Base-by-base conservation (phyloP, 257 asterid genomes). In the Solanum paucissectum region DNA sequence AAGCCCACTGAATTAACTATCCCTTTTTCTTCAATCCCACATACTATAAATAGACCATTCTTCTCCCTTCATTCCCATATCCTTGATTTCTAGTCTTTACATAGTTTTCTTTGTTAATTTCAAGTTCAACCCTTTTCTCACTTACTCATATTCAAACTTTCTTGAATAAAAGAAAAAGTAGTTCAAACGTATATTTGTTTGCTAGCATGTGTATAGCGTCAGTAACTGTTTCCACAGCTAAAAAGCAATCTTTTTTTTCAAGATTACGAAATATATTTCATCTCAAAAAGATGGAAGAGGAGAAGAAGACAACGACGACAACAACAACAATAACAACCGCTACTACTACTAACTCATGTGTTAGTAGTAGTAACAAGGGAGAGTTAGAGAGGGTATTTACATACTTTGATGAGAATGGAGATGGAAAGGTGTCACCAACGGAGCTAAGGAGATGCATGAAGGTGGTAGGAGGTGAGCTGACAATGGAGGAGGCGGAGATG, bases 401-500 rank as follows among this genome's bases (percentile, higher is more conserved):
- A 2, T 86, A 46, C 84, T 86, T 86, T 72, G 88, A 86, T 6
- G 88, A 86, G 73, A 25, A 86, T 2, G 73, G 88, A 72, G 88
- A 86, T 33, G 84, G 88, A 7, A 72, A 62, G 36, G 88, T 86
- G 4, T 86, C 88, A 16, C 55, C 88, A 0, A 12, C 36, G 2
- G 88, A 86, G 55, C 2, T 86, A 29, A 58, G n/a, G 84, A 72
- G 73, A 12, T 75, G 83, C 13, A 29, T 85, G 44, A 34, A 32
- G 83, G 64, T 58, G 25, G 68, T 86, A 42, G 88, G 90, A 21
- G 86, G 87, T 0, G 85, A 86, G 4, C 8, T 88, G 79, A 85
- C 90, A 13, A 79, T 14, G 87, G 94, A 92, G 86, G 95, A 93
- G 55, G 94, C 92, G 34, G 91, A 89, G 88, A 87, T 33, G 33